Conservation (phyloP, 2,329 filamentous ascomycete genomes). For the Neurospora sp. region DNA sequence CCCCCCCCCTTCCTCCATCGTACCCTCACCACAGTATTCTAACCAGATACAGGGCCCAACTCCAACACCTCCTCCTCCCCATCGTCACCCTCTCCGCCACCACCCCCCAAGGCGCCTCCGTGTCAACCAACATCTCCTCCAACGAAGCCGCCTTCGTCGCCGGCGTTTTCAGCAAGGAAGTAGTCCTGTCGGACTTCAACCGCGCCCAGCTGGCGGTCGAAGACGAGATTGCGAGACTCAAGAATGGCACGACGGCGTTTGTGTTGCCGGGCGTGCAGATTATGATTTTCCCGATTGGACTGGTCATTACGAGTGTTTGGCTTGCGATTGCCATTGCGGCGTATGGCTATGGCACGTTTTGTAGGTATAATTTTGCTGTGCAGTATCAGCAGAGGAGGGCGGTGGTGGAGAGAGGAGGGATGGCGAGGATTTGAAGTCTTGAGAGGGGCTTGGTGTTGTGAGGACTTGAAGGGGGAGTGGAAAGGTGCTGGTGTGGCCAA, state of each 20-base stretch:
- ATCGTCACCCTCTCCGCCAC: constrained; percentile 55
- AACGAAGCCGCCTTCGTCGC: constrained; percentile 63
- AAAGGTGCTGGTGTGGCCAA: background rate
- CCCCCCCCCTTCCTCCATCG: background rate
- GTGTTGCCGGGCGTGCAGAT: constrained; percentile 59
- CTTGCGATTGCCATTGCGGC: constrained; percentile 43
- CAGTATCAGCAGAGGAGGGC: constrained; percentile 46
- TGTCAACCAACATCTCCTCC: constrained; percentile 56
- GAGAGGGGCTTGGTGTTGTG: no score
- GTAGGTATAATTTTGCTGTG: constrained; percentile 56
- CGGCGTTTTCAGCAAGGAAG: constrained; percentile 55
- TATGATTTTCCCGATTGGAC: constrained; percentile 58
- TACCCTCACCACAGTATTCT: background rate
- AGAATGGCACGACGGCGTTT: constrained; percentile 50
- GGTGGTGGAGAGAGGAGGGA: constrained; percentile 26
- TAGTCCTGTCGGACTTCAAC: constrained; percentile 40
- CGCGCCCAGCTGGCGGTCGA: constrained; percentile 41
- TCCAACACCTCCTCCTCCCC: constrained; percentile 57
- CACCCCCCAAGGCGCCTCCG: constrained; percentile 36
- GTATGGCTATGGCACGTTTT: constrained; percentile 55
- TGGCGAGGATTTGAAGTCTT: constrained; percentile 20
- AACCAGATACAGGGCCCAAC: constrained; percentile 33
- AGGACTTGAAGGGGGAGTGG: no score
- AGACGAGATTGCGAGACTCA: constrained; percentile 25
- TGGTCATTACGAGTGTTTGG: constrained; percentile 58